Percentiles rank a stretch among this genome's conserved stretches.
Conservation (phyloP, 129 eudicot species). For the Helichrysum umbraculigerum region DNA sequence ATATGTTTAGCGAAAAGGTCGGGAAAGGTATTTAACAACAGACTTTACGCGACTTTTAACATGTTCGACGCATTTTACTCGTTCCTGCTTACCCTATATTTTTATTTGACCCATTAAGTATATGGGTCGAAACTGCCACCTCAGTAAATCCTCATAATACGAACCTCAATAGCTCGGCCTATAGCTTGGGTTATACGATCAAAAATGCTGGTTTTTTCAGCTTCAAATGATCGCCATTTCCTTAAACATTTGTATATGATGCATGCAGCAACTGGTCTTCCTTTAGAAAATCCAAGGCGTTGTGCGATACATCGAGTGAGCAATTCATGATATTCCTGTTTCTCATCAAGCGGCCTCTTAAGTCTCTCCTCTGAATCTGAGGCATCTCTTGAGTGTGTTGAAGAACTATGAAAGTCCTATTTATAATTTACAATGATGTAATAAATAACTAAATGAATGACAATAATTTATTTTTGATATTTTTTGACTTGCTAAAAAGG, state of each 20-base stretch:
- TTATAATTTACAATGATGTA: constrained; percentile 23
- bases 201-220: constrained; percentile 82
- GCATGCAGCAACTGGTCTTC: constrained; percentile 94
- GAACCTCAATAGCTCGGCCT: constrained; percentile 94
- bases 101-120: no score
- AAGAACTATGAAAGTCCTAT: constrained; percentile 70
- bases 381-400: constrained; percentile 51
- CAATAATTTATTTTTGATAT: neutral
- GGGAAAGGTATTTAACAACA: neutral
- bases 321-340: constrained; percentile 89
- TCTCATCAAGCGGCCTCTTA: constrained; percentile 76
- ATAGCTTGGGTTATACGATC: constrained; percentile 87
- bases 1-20: no score
- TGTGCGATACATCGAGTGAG: constrained; percentile 84
- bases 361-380: constrained; percentile 74
- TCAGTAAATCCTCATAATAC: neutral
- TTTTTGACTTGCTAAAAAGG: constrained; percentile 39
- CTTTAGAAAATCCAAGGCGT: constrained; percentile 82
- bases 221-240: constrained; percentile 96
- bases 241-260: constrained; percentile 85
- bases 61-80: neutral
- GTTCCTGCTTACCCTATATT: no score
- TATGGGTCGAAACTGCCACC: no score
- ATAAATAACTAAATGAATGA: neutral
- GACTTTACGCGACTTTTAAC: neutral